Conservation (phyloP, 1,139 yeast genomes). For the Debaryomyces nepalensis region DNA sequence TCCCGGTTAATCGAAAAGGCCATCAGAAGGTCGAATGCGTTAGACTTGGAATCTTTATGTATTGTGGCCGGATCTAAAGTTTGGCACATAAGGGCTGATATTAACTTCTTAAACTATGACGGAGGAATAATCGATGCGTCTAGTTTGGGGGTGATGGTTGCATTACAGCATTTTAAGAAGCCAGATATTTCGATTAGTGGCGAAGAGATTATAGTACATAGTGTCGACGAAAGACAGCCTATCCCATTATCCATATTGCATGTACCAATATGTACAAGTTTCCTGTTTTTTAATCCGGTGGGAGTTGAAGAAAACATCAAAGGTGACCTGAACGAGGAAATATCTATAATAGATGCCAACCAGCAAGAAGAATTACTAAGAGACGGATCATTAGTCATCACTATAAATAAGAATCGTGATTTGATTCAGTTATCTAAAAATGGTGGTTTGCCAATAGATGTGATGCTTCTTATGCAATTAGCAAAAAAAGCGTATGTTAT, state of each 20-base stretch:
- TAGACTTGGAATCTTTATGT: constrained; percentile 88
- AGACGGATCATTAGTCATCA: constrained; percentile 81
- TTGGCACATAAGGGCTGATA: constrained; percentile 89
- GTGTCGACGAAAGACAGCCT: constrained; percentile 80
- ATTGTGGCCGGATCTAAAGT: constrained; percentile 89
- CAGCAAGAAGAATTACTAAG: constrained; percentile 76
- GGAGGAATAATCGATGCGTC: constrained; percentile 93
- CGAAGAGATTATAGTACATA: constrained; percentile 72
- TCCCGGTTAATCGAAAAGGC: constrained; percentile 89
- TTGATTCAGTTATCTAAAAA: constrained; percentile 87
- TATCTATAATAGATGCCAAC: constrained; percentile 76
- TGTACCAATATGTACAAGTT: constrained; percentile 89
- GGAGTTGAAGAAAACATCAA: constrained; percentile 69
- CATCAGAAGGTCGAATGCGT: constrained; percentile 83
- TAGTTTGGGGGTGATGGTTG: constrained; percentile 89
- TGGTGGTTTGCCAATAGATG: constrained; percentile 89
- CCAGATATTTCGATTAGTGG: constrained; percentile 76
- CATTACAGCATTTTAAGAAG: constrained; percentile 76
- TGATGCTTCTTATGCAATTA: constrained; percentile 68
- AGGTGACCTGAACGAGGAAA: constrained; percentile 61
- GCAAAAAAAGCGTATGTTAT: constrained; percentile 66
- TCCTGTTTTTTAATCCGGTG: constrained; percentile 76
- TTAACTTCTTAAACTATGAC: constrained; percentile 85
- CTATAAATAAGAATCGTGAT: constrained; percentile 88
- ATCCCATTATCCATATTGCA: constrained; percentile 85